A percentile compares a stretch with the other conserved stretches of the same genome.
phyloP scores from a whole-genome alignment of 495 filamentous ascomycete genomes.

The Penicillium ucsense region DNA sequence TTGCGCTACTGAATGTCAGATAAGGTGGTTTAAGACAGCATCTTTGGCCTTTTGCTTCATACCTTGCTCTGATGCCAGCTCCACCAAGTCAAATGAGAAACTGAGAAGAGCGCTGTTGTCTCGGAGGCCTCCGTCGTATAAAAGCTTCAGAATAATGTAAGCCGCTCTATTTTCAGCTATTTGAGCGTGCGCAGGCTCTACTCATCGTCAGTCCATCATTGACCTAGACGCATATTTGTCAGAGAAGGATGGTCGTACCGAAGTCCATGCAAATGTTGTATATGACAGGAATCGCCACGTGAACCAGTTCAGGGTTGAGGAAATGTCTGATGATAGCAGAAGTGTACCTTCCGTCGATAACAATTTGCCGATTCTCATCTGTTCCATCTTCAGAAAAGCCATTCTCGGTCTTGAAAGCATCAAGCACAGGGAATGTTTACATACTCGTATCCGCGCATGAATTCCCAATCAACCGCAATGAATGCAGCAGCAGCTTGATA shows the following conservation, averaged over 20 bases:
- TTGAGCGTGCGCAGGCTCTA: slow-evolving; percentile 49
- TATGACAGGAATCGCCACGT: slow-evolving; percentile 56
- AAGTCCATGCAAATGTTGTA: slow-evolving; percentile 70
- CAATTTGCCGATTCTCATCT: slow-evolving; percentile 67
- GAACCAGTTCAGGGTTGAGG: slow-evolving; percentile 37
- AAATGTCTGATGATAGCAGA: slow-evolving; percentile 44
- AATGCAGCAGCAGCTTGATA: slow-evolving; percentile 36
- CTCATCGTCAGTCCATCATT: slow-evolving; percentile 7
- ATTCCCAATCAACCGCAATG: slow-evolving; percentile 65
- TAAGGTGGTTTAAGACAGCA: background rate
- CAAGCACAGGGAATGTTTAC: slow-evolving; percentile 4
- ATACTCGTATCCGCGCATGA: slow-evolving; percentile 72
- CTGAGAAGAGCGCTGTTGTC: slow-evolving; percentile 25
- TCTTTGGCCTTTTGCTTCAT: background rate
- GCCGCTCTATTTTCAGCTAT: slow-evolving; percentile 47
- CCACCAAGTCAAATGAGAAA: slow-evolving; percentile 32
- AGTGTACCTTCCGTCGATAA: slow-evolving; percentile 50
- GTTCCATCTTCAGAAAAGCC: slow-evolving; percentile 1
- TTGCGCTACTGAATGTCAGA: slow-evolving; percentile 16
- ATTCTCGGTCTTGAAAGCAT: too few species aligned
- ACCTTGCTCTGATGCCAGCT: slow-evolving; percentile 35
- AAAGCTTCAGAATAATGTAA: slow-evolving; percentile 29
- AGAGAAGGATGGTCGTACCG: slow-evolving; percentile 32
- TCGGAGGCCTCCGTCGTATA: slow-evolving; percentile 23
- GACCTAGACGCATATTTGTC: background rate